Conservation (phyloP, 495 filamentous ascomycete species). For the Lasiosphaeris hirsuta region DNA sequence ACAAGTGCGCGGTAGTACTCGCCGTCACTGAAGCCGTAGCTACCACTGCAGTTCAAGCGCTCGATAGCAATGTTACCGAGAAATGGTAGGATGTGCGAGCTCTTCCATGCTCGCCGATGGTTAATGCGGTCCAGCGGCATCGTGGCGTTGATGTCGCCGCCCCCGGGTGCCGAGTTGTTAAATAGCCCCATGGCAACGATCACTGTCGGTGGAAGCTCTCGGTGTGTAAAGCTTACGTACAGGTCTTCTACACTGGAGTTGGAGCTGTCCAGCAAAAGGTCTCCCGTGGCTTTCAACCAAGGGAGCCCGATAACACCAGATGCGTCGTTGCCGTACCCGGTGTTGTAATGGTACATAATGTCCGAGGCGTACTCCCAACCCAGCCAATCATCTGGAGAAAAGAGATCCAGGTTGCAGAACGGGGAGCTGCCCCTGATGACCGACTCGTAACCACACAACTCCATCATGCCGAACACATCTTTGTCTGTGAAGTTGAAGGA, state of each 20-base stretch:
- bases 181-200: conserved; percentile 48
- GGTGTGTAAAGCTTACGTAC: conserved; percentile 50
- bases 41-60: conserved; percentile 36
- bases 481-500: conserved; percentile 45
- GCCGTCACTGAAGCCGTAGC: conserved; percentile 32
- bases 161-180: conserved; percentile 46
- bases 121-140: conserved; percentile 49
- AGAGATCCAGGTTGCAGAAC: conserved; percentile 43
- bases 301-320: conserved; percentile 45
- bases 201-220: conserved; percentile 47
- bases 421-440: conserved; percentile 45
- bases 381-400: conserved; percentile 48
- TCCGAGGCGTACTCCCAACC: conserved; percentile 48
- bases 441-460: conserved; percentile 49
- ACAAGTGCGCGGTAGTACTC: conserved; percentile 37
- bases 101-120: conserved; percentile 44
- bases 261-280: conserved; percentile 28
- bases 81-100: conserved; percentile 43
- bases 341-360: conserved; percentile 48
- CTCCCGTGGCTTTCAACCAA: conserved; percentile 45
- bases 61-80: conserved; percentile 43
- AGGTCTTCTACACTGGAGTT: conserved; percentile 36
- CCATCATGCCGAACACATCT: conserved; percentile 49
- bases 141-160: conserved; percentile 41
- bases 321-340: conserved; percentile 42